Base-by-base conservation (phyloP, 2,329 filamentous ascomycete species). In the Trichoderma sp. region DNA sequence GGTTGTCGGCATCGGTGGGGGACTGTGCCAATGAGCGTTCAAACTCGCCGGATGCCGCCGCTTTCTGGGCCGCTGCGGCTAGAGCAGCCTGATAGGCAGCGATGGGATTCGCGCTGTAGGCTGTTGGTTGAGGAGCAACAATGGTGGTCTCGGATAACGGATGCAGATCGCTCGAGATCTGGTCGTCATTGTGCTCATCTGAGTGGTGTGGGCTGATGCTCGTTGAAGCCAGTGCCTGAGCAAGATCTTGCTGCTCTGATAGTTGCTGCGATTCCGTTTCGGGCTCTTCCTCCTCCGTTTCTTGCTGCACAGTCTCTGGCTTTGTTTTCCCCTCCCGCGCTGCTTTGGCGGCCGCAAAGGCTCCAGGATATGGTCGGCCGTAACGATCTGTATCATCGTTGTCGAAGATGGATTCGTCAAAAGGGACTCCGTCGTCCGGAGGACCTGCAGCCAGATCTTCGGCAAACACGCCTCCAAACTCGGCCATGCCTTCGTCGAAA, bases 11-110 rank as follows among this genome's bases (percentile, higher is more conserved):
- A 10, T 72, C 71, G 21, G 72, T 71, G 7, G 74, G 74, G 1
- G 77, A 70, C 9, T 82, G 80, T 15, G 81, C 82, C 1, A 80
- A 79, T 63, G 85, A 83, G 15, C 91, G 84, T 17, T 85, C 81
- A 70, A 96, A 94, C 64, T 91, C 89, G 3, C 92, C 92, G 44
- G 88, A 89, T 1, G 87, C 87, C 24, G 88, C 90, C 6, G 93
- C 92, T 73, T 89, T 84, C 67, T 90, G 88, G 10, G 92, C 90
- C 7, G 93, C 94, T 54, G 90, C 89, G 1, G 92, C 92, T 5
- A 98, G 82, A 1, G 93, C 92, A 60, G 90, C 90, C 73, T 97
- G 93, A 72, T 97, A 94, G 1, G 87, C 89, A 48, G 87, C 87
- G 64, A 80, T 77, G 30, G 72, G 66, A 39, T 72, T 70, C 15